Evolutionary conservation across 1,139 yeast genomes (phyloP), one percentile per base, ranked within the genome.

Genomic region (Lodderomyces theae): DNA sequence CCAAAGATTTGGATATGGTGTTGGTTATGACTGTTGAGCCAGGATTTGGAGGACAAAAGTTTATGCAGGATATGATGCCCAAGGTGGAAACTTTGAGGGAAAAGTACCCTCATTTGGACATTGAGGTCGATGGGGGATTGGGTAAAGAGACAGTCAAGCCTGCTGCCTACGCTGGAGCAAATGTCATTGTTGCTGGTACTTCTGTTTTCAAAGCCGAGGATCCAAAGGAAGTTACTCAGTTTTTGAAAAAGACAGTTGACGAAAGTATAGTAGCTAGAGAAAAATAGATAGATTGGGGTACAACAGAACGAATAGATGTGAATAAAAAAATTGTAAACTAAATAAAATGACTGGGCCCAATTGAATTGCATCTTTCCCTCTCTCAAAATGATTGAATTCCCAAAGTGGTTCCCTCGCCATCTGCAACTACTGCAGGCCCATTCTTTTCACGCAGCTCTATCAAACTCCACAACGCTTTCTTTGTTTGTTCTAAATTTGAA

Each of bases 1-100:
- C 82, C 24, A 82, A 84, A 42, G 69, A 80, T 49, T 72, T 92
- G 52, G 97, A 94, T 61, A 86, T 92, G 96, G 92, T 89, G 7
- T 74, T 92, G 47, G 84, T 92, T 40, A 94, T 92, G 98, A 92
- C 98, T 3, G 98, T 92, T 34, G 98, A 92, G 64, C 98, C 98
- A 7, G 98, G 98, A 1, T 92, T 92, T 58, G 98, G 98, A 26
- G 99, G 99, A 37, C 99, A 92, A 65, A 86, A 85, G 63, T 94
- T 92, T 72, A 89, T 87, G 96, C 72, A 80, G 12, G 86, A 82
- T 47, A 90, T 90, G 96, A 90, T 92, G 97, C 87, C 94, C 47
- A 92, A 92, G 67, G 97, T 92, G 35, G 82, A 79, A 54, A 72
- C 71, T 28, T 73, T 92, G 54, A 80, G 99, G 61, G 61, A 63